Conservation (phyloP, 495 filamentous ascomycete species). For the Podospora tetraspora region DNA sequence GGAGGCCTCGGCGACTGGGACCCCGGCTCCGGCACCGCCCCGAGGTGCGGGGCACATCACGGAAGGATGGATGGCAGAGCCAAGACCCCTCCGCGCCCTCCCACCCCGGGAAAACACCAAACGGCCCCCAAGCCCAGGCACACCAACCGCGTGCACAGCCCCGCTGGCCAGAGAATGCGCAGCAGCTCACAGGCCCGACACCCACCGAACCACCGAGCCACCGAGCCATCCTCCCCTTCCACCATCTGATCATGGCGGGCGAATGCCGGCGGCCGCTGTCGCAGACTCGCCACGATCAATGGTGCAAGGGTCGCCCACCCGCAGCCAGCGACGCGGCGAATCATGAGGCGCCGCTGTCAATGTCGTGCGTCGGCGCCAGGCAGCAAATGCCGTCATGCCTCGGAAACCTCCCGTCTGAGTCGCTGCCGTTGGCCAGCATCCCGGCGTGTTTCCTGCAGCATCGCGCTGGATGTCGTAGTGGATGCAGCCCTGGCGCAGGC, state of each 20-base stretch:
- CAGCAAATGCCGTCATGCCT: constrained; percentile 3
- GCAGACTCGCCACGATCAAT: neutral
- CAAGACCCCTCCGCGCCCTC: neutral
- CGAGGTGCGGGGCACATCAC: neutral
- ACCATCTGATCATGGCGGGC: neutral
- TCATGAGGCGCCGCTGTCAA: neutral
- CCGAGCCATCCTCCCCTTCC: neutral
- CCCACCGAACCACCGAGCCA: neutral
- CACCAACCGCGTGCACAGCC: constrained; percentile 6
- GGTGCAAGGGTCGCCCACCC: neutral
- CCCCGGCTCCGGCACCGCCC: neutral
- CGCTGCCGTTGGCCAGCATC: constrained; percentile 1
- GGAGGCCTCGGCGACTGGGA: neutral
- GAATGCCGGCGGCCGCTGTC: neutral
- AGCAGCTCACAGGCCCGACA: constrained; percentile 6
- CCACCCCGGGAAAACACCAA: neutral
- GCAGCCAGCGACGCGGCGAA: constrained; percentile 6
- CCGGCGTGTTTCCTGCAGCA: neutral
- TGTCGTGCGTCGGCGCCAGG: constrained; percentile 13
- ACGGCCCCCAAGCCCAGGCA: constrained; percentile 1
- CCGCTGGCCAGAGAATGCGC: constrained; percentile 7
- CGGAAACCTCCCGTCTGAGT: neutral
- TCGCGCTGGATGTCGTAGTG: neutral
- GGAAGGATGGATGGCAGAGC: neutral
- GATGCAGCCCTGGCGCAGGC: constrained; percentile 6